Base-by-base conservation (phyloP, 192 early-diverging fungal genomes). In the Backusella tarrabulga region DNA sequence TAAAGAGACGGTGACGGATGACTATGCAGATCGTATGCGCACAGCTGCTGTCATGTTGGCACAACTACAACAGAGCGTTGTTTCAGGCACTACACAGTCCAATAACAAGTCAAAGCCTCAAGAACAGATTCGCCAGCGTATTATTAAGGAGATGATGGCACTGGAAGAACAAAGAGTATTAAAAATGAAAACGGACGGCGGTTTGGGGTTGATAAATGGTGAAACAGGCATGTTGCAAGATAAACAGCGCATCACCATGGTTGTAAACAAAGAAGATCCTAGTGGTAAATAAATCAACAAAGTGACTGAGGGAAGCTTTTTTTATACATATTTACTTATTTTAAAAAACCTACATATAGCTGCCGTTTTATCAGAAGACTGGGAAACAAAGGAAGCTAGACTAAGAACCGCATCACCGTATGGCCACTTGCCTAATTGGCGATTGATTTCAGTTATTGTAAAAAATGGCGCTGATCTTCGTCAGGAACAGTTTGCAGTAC, bases 31-130 rank as follows among this genome's bases (percentile, higher is more conserved):
- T 72, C 88, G 93, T 38, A 96, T 98, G 94, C 88, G 96, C 63
- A 99, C 97, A 6, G 98, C 97, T 2, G 97, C 97, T 6, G 93
- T 99, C 6, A 93, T 99, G 86, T 87, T 99, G 34, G 96, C 97
- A 9, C 98, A 99, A 80, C 85, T 99, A 14, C 95, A 97, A 44
- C 93, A 96, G 34, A 82, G 56, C 26, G 21, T 29, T 63, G 56
- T 14, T 63, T 82, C 12, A 32, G 77, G 54, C 19, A 12, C 77
- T 26, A 70, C 34, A 19, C 8, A 46, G 0, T 21, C 4, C 52
- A 70, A 72, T 77, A 75, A 76, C 78, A 86, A 78, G 77, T 78
- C 71, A 78, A 82, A 72, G 72, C 81, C 29, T 41, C 86, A 81
- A 67, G 96, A 97, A 66, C 91, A 92, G 56, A 99, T 99, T 70